Base-by-base conservation (phyloP, 768 basidiomycete species). In the Calocybe gangraenosa region DNA sequence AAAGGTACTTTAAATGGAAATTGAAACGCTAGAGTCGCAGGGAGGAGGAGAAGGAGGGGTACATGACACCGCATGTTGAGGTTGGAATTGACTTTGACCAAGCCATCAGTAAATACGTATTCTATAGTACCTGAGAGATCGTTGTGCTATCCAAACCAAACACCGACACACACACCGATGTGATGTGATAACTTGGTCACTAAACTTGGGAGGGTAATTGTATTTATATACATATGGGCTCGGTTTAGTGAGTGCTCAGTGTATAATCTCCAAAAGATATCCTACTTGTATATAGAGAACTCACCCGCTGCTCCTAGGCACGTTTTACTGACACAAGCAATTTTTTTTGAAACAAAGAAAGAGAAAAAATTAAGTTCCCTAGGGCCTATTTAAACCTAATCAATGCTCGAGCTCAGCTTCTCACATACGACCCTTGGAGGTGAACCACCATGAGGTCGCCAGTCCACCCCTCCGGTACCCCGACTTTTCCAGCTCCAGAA, bases 1-100 rank as follows among this genome's bases (percentile, higher is more conserved):
- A 84, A 75, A 3, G 81, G 77, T 15, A 84, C 46, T 40, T 68
- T 65, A 59, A 85, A 84, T 11, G 82, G 82, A 18, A 73, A 55
- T 51, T 74, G 68, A 47, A 74, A 71, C 6, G 70, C 71, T 21
- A 67, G 47, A 30, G 54, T 54, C 21, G 56, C 49, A 3, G 68
- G 64, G 28, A 70, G 44, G 20, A 73, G 52, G 40, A 66, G 46
- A 37, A 70, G 38, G 18, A 65, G 48, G 28, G 13, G 15, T 17
- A 8, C 37, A 18, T 22, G 21, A 30, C n/a, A 19, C n/a, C 15
- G 6, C n/a, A 38, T 20, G 37, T n/a, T n/a, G 10, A 40, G 13
- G 35, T 17, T 37, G 6, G 28, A 40, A 8, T 8, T n/a, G n/a
- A n/a, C n/a, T n/a, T n/a, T n/a, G n/a, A n/a, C n/a, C n/a, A n/a